A percentile compares a stretch with the other conserved stretches of the same genome.
phyloP scores from a whole-genome alignment of 2,329 filamentous ascomycete species.

The Teratosphaeria nubilosa region DNA sequence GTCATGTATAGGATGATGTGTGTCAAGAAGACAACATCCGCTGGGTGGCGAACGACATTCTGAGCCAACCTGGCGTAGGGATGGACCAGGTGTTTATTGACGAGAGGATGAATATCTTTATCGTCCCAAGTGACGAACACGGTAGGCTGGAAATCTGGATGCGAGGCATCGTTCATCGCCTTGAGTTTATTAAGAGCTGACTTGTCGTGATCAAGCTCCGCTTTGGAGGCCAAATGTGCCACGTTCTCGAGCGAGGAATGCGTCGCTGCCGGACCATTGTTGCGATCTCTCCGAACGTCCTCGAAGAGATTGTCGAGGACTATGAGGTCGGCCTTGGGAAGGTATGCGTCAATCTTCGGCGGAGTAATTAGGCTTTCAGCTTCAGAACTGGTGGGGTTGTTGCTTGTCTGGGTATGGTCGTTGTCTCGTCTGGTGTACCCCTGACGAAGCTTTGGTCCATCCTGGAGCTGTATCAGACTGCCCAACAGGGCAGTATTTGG shows the following conservation, averaged over 20 bases:
- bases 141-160: constrained; percentile 40
- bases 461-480: not conserved
- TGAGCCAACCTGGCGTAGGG: constrained; percentile 51
- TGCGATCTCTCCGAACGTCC: not conserved
- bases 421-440: not conserved
- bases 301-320: constrained; percentile 1
- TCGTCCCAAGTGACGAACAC: constrained; percentile 45
- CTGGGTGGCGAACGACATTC: constrained; percentile 51
- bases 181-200: not conserved
- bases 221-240: not conserved
- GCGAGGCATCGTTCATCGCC: not conserved
- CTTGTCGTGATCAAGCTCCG: not conserved
- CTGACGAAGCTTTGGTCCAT: not conserved
- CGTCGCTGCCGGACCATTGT: too few species aligned
- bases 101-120: constrained; percentile 31
- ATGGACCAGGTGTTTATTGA: constrained; percentile 44
- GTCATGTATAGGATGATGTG: constrained; percentile 63
- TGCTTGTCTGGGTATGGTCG: not conserved
- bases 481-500: not conserved
- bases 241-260: not conserved
- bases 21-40: constrained; percentile 69
- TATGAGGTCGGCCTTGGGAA: not conserved
- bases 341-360: not conserved
- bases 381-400: not conserved
- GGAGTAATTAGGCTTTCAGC: not conserved